phyloP scores from a whole-genome alignment of 2,329 filamentous ascomycete species.

The Zymoseptoria tritici region DNA sequence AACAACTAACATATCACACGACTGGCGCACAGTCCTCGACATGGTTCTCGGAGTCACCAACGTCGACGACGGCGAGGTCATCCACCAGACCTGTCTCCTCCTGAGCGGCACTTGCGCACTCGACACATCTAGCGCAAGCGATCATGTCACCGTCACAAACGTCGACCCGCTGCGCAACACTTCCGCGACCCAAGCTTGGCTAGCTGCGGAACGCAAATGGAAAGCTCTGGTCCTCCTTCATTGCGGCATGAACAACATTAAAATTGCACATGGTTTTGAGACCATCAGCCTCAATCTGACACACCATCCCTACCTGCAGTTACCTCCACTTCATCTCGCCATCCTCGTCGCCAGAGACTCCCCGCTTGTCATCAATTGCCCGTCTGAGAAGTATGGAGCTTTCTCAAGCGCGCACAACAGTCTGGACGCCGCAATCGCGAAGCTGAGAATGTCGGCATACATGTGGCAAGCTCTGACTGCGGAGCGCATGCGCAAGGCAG shows the following conservation, averaged over 20 bases:
- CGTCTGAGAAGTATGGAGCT: conserved; percentile 22
- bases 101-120: conserved; percentile 23
- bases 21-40: not conserved
- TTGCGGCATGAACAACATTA: conserved; percentile 20
- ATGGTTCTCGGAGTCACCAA: conserved; percentile 13
- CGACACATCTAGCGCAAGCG: conserved; percentile 14
- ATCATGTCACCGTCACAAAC: conserved; percentile 18
- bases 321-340: conserved; percentile 28
- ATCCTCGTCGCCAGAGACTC: conserved; percentile 30
- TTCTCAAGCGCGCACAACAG: conserved; percentile 23
- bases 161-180: conserved; percentile 18
- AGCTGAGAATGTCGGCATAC: conserved; percentile 30
- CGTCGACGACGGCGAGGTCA: conserved; percentile 23
- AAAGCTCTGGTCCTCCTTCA: conserved; percentile 29
- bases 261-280: conserved; percentile 12
- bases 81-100: conserved; percentile 28
- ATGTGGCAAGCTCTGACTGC: conserved; percentile 33
- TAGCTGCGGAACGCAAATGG: conserved; percentile 26
- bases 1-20: not conserved
- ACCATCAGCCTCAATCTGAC: conserved; percentile 16
- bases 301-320: conserved; percentile 28
- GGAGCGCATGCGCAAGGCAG: conserved; percentile 25
- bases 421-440: conserved; percentile 27
- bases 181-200: conserved; percentile 27
- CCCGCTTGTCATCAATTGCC: conserved; percentile 27